phyloP scores from a whole-genome alignment of 805 yeast genomes.

The Wickerhamiella allomyrinae region DNA sequence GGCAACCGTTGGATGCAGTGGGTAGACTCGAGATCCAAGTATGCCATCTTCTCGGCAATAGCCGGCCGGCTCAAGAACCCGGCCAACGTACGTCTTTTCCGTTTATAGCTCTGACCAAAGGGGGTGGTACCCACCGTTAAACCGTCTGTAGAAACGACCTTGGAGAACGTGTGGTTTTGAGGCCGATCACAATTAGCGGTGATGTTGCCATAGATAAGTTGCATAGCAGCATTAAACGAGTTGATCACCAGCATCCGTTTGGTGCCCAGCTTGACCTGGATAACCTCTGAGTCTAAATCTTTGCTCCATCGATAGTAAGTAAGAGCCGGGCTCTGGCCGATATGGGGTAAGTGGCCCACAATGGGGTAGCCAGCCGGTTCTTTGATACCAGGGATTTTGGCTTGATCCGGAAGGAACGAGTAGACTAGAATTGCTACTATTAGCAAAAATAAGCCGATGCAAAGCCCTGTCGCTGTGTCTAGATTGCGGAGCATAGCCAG shows the following conservation, averaged over 20 bases:
- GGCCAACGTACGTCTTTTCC: background rate
- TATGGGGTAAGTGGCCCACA: constrained; percentile 36
- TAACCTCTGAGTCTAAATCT: constrained; percentile 31
- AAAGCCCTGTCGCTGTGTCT: too few species aligned
- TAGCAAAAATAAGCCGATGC: too few species aligned
- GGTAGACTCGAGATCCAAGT: background rate
- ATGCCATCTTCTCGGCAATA: background rate
- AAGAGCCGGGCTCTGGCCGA: constrained; percentile 36
- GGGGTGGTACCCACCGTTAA: constrained; percentile 4
- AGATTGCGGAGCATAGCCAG: too few species aligned
- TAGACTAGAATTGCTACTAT: background rate
- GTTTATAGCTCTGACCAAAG: background rate
- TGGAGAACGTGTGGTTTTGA: constrained; percentile 41
- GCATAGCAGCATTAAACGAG: constrained; percentile 34
- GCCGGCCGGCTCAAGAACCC: background rate
- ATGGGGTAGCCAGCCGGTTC: constrained; percentile 33
- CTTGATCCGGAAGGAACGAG: background rate
- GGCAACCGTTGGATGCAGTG: background rate
- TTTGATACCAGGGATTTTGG: background rate
- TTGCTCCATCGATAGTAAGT: constrained; percentile 33
- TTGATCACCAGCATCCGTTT: constrained; percentile 42
- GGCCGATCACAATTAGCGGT: constrained; percentile 47
- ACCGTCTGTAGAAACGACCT: constrained; percentile 31
- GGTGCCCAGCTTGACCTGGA: constrained; percentile 43
- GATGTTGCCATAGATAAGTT: constrained; percentile 34